Evolutionary conservation across 257 asterid species (phyloP), one percentile per base, ranked within the genome.

Genomic region (Henckelia pumila): DNA sequence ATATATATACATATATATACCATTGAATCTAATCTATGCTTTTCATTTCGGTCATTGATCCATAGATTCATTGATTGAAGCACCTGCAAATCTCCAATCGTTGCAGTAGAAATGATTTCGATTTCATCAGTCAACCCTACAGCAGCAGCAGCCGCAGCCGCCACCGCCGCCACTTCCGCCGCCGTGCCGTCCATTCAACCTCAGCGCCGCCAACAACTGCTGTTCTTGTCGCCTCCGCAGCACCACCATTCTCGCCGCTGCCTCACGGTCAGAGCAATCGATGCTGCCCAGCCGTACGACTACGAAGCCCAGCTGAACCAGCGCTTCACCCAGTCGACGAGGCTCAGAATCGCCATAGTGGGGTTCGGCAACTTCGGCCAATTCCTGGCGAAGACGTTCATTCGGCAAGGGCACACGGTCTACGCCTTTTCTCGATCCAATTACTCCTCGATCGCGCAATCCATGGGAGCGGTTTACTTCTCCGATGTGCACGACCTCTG

Each of bases 341-440:
- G 63, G 71, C 92, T 87, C 35, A 87, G 82, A 35, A 85, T 89
- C 9, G 96, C 83, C 24, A 79, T 89, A 0, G 53, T 89, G 7
- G 96, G 96, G 16, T 89, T 87, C 73, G 96, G 96, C 0, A 89
- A 89, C 66, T 89, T 89, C 73, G 96, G 96, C 7, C 95, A 85
- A 59, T 89, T 87, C 60, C 85, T 89, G 1, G 85, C 95, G 25
- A 85, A 81, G 70, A 80, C 92, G 2, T 85, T 89, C 75, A 24
- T 85, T 60, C 81, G 76, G 17, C 95, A 81, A 61, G 95, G 93
- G 0, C 96, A 89, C 73, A 3, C 72, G 1, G 95, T 89, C 0
- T 79, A 74, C 30, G 91, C 93, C 2, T 79, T 80, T 28, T 89
- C 96, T 13, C 80, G 95, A 8, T 72, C 88, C 1, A 71, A 84